Base-by-base conservation (phyloP, 2,329 filamentous ascomycete genomes). In the Pseudogymnoascus sp. region DNA sequence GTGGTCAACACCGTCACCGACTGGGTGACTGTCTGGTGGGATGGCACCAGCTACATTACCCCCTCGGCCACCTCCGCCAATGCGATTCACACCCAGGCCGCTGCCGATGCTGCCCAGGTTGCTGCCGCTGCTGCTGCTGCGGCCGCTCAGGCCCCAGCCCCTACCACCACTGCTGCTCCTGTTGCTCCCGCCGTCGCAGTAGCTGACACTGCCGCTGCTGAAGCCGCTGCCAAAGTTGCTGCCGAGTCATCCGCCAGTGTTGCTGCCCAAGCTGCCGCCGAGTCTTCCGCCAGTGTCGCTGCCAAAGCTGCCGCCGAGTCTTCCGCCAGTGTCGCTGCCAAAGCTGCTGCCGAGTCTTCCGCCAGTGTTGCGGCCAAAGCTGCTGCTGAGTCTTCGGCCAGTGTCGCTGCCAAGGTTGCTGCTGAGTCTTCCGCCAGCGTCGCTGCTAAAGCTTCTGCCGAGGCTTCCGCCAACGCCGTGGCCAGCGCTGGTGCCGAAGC, bases 21-120 rank as follows among this genome's bases (percentile, higher is more conserved):
- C 33, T 64, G 60, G n/a, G 68, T 73, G 8, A 69, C 66, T 28
- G 65, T 64, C 6, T 33, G 65, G 33, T 13, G 57, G 4, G 68
- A 70, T 60, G 71, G 70, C 60, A 60, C 64, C 5, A 67, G 53
- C 36, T 28, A 57, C 13, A 71, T 71, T 13, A 68, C 65, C 3
- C 19, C 28, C 3, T 19, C 64, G 4, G 31, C 17, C n/a, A 63
- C 62, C 3, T 36, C 47, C 13, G 19, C 60, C 33, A 17, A 28
- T 21, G 23, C 13, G 3, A 17, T 47, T 8, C 11, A 26, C 1
- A 33, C 35, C 8, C 28, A 33, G 17, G 28, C 60, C 26, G 26
- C 60, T 31, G 38, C 35, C n/a, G 50, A 19, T 44, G 26, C 60
- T n/a, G 17, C 17, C 38, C 8, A 33, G 10, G 67, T 42, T 17